Evolutionary conservation across 2,329 filamentous ascomycete genomes (phyloP).

Genomic region (Akanthomyces uredinophilus): DNA sequence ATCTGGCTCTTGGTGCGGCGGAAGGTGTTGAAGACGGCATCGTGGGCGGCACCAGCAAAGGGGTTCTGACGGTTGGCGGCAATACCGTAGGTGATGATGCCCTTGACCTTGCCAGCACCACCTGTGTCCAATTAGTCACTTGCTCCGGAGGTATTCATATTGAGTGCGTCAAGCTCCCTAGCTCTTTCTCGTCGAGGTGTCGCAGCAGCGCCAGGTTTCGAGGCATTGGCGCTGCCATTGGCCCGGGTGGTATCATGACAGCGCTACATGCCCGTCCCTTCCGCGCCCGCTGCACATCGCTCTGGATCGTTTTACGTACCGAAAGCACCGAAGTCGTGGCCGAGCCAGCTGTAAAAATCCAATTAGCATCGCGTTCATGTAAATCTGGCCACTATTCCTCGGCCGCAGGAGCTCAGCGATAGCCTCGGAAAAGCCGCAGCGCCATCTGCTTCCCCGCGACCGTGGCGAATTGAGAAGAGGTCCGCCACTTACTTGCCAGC

Average conservation of each 20-base stretch:
- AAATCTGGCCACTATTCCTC: background rate
- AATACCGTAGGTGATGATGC: conserved; percentile 67
- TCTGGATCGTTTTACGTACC: conserved; percentile 50
- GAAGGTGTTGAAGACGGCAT: conserved; percentile 93
- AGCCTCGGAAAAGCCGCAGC: conserved; percentile 29
- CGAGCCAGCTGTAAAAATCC: conserved; percentile 56
- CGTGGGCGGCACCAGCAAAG: conserved; percentile 69
- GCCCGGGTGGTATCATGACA: background rate
- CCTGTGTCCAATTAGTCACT: conserved; percentile 34
- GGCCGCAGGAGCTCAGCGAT: background rate
- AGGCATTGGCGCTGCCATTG: conserved; percentile 1
- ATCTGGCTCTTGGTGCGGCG: conserved; percentile 81
- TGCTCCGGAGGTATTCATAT: conserved; percentile 17
- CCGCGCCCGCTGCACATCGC: conserved; percentile 1
- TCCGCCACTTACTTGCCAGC: conserved; percentile 31
- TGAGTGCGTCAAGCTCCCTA: conserved; percentile 10
- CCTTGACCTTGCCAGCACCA: conserved; percentile 53
- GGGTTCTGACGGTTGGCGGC: conserved; percentile 86
- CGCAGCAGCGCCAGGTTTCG: background rate
- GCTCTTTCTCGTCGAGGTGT: background rate
- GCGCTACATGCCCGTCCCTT: background rate
- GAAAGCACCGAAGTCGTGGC: conserved; percentile 63
- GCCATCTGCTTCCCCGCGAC: conserved; percentile 15
- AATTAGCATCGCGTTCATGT: conserved; percentile 21
- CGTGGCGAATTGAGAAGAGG: conserved; percentile 1